Conservation (phyloP, 352 stramenopile species). For the Pythium apleroticum region DNA sequence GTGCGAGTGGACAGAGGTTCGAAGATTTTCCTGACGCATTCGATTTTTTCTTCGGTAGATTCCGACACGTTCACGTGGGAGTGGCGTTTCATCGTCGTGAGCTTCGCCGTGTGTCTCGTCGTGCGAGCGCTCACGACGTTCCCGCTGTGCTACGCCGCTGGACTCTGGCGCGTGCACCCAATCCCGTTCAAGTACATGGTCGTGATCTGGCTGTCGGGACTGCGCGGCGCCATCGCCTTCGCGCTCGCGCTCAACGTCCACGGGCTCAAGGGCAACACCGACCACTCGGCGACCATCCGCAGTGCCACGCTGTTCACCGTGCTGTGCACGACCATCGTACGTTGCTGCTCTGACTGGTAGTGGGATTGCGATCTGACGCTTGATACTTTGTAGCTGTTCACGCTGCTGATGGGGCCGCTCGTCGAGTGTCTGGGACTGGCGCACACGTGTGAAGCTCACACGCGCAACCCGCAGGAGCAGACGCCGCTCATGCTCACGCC, state of each 20-base stretch:
- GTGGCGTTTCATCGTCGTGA: conserved; percentile 37
- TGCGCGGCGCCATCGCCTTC: conserved; percentile 54
- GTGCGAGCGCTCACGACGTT: conserved; percentile 34
- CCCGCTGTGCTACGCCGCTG: conserved; percentile 31
- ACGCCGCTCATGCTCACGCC: conserved; percentile 28
- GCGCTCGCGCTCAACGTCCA: conserved; percentile 35
- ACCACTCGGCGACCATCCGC: conserved; percentile 24
- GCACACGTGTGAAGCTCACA: conserved; percentile 30
- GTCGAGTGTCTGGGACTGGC: conserved; percentile 29
- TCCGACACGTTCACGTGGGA: conserved; percentile 41
- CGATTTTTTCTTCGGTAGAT: conserved; percentile 14
- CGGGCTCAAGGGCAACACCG: conserved; percentile 12
- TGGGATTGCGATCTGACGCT: not conserved
- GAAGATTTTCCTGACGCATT: not conserved
- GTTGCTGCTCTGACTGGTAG: not conserved
- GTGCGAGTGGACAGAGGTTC: conserved; percentile 2
- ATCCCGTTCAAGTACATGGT: conserved; percentile 39
- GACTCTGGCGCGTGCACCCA: conserved; percentile 26
- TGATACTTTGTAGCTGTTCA: conserved; percentile 26
- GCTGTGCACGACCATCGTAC: conserved; percentile 36
- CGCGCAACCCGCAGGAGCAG: conserved; percentile 15
- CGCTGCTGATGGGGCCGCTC: conserved; percentile 30
- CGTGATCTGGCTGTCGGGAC: conserved; percentile 79
- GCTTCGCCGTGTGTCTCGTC: conserved; percentile 29
- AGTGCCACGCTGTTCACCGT: conserved; percentile 28